phyloP scores from a whole-genome alignment of 208 protist genomes.

The Novymonas esmeraldas region DNA sequence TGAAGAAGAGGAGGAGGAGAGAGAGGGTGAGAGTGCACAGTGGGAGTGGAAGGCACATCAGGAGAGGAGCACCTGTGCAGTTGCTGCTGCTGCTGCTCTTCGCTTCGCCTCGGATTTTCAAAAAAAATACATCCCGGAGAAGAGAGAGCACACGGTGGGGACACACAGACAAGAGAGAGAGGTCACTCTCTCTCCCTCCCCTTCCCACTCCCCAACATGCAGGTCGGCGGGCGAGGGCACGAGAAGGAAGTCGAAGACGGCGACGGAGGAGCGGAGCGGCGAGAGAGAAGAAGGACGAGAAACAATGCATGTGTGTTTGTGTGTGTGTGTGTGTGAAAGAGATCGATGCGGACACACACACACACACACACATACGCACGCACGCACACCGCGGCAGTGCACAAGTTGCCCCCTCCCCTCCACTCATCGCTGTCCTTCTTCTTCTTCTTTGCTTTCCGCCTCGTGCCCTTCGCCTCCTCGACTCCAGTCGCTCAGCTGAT shows the following conservation, averaged over 20 bases:
- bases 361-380: neutral
- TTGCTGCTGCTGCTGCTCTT: neutral
- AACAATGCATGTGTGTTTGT: neutral
- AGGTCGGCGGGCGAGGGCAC: too few relatives aligned
- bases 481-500: too few relatives aligned
- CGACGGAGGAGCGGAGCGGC: neutral
- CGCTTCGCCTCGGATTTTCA: neutral
- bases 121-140: too few relatives aligned
- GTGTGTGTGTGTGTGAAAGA: neutral
- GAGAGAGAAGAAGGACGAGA: neutral
- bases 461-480: too few relatives aligned
- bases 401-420: too few relatives aligned
- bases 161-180: too few relatives aligned
- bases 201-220: too few relatives aligned
- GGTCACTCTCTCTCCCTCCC: too few relatives aligned
- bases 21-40: neutral
- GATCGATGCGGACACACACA: neutral
- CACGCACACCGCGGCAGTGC: neutral
- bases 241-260: neutral
- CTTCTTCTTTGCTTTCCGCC: too few relatives aligned
- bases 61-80: neutral
- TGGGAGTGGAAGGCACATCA: too few relatives aligned
- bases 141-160: too few relatives aligned
- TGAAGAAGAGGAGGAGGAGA: constrained; percentile 1
- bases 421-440: too few relatives aligned